These are phyloP conservation scores for Xanthoconium purpureum DNA, from an alignment of 768 basidiomycete species.

Conservation along the genomic window DNA sequence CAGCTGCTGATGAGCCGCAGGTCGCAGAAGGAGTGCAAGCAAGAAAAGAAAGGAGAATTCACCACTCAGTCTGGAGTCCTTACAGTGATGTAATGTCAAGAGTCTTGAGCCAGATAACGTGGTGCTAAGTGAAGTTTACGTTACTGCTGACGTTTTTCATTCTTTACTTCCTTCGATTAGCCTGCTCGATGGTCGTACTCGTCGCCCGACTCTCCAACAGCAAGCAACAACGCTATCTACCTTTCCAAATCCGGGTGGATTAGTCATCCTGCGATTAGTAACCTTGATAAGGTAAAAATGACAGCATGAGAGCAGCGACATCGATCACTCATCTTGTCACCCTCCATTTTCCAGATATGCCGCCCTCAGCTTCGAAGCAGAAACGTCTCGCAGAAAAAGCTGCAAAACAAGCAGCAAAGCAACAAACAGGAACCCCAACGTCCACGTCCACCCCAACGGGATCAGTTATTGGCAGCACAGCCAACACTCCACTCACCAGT, in stretches of 20 bases:
- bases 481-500: slow-evolving; percentile 80
- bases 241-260: slow-evolving; percentile 13
- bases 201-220: no score
- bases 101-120: not conserved
- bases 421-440: slow-evolving; percentile 41
- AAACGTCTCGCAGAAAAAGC: slow-evolving; percentile 95
- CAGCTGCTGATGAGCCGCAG: not conserved
- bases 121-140: not conserved
- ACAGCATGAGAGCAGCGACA: slow-evolving; percentile 12
- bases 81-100: no score
- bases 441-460: slow-evolving; percentile 62
- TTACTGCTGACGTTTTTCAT: not conserved
- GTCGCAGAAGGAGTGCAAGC: not conserved
- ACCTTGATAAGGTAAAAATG: slow-evolving; percentile 19
- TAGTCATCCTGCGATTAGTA: slow-evolving; percentile 24
- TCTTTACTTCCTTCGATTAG: not conserved
- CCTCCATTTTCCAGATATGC: slow-evolving; percentile 40
- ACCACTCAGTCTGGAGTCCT: no score
- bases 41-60: not conserved
- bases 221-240: no score
- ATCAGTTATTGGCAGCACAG: slow-evolving; percentile 59
- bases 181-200: not conserved
- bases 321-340: slow-evolving; percentile 27
- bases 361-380: slow-evolving; percentile 83
- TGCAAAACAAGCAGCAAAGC: slow-evolving; percentile 69